Conservation (phyloP, 2,329 filamentous ascomycete genomes). For the Xylariaceae sp. region DNA sequence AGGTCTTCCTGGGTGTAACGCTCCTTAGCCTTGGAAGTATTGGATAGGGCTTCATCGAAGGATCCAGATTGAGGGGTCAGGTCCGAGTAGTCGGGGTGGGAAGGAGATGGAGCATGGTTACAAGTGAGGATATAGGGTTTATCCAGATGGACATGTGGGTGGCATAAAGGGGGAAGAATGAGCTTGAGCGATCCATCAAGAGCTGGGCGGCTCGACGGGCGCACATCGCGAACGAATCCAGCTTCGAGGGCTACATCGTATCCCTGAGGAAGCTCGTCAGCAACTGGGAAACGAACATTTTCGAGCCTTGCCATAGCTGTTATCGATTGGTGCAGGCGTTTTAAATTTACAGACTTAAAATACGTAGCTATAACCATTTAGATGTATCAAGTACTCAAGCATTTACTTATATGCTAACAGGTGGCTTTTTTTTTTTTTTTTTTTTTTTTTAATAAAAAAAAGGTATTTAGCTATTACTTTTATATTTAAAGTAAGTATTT, state of each 20-base stretch:
- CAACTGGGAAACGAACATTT: too few relatives aligned
- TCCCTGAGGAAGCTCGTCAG: background rate
- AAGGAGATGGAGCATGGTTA: conserved; percentile 12
- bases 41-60: conserved; percentile 60
- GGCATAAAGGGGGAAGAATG: conserved; percentile 49
- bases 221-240: conserved; percentile 14
- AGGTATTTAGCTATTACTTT: too few relatives aligned
- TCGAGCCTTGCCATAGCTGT: too few relatives aligned
- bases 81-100: conserved; percentile 53
- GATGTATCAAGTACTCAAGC: too few relatives aligned
- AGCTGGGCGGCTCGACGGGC: conserved; percentile 8
- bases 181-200: conserved; percentile 19
- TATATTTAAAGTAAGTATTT: too few relatives aligned
- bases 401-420: too few relatives aligned
- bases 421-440: too few relatives aligned
- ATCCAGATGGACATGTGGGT: conserved; percentile 71
- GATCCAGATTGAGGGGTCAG: conserved; percentile 56
- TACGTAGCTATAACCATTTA: too few relatives aligned
- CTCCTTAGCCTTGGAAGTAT: conserved; percentile 51
- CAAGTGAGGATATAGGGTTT: conserved; percentile 56
- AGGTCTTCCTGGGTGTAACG: conserved; percentile 60
- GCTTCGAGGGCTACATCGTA: conserved; percentile 14
- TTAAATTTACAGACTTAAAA: too few relatives aligned
- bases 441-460: too few relatives aligned
- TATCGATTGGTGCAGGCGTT: too few relatives aligned